Evolutionary conservation across 305 asterid genomes (phyloP).

Genomic region (Fraxinus paxiana): DNA sequence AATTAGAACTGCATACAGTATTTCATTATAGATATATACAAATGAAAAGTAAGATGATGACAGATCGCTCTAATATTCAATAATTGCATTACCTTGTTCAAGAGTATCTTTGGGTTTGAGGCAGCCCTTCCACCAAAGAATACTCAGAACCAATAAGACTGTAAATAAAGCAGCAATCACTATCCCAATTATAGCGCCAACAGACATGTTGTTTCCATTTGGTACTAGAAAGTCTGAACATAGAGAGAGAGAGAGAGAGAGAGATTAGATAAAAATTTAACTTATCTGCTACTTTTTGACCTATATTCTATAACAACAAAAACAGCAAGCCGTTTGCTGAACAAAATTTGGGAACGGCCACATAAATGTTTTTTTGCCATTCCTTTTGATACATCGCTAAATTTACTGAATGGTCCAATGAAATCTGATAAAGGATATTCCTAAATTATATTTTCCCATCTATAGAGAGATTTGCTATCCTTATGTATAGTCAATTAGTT

Average conservation of each 20-base stretch:
- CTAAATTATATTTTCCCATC: too few species aligned
- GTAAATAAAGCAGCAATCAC: background rate
- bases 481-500: too few species aligned
- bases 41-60: background rate
- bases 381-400: too few species aligned
- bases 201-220: background rate
- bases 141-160: background rate
- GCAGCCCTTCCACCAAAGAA: background rate
- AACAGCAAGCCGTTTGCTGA: too few species aligned
- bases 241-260: background rate
- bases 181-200: background rate
- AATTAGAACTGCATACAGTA: background rate
- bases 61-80: background rate
- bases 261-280: background rate
- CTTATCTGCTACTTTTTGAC: background rate
- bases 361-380: too few species aligned
- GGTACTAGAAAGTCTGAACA: slow-evolving; percentile 12
- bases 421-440: too few species aligned
- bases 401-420: too few species aligned
- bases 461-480: too few species aligned
- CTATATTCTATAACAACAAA: background rate
- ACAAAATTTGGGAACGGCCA: too few species aligned
- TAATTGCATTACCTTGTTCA: background rate
- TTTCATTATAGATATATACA: background rate
- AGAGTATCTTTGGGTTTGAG: background rate